Evolutionary conservation across 257 asterid genomes (phyloP), one percentile per base, ranked within the genome.

Genomic region (Thymus quinquecostatus): DNA sequence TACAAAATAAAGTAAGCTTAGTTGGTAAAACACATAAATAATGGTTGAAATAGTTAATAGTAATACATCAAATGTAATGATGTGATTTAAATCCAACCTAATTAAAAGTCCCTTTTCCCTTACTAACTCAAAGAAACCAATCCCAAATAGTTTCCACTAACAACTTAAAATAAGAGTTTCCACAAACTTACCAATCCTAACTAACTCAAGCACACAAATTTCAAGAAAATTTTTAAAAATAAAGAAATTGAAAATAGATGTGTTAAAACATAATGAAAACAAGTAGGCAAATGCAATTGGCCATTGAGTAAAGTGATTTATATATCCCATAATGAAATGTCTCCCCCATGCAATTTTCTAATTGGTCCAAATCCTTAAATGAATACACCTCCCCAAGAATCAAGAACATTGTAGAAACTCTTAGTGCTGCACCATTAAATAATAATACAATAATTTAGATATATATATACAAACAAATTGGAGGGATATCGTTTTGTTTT

Each of bases 321-420:
- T 36, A 36, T 36, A 36, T 36, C 69, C 70, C 69, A 77, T 71
- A 51, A 59, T 55, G 60, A 50, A 45, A 70, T 62, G 80, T 62
- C 56, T 40, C 72, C 21, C 21, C 30, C 58, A 50, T 32, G 21
- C 45, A 40, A 64, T 30, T 32, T 70, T 63, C 38, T 63, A 38
- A 69, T 76, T 64, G 71, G 54, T 5, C 64, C 72, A 63, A 56
- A 71, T 70, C 72, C 80, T 56, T 63, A 64, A 70, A 77, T 64
- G 64, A 51, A 8, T 21, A 36, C 80, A 64, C 72, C 76, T 63
- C 7, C 32, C n/a, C 66, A 47, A 29, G 70, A 71, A 60, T 66
- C 53, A 71, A 66, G 74, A 77, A 66, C 66, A 71, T 50, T 71
- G 81, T 71, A 59, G 77, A 71, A 77, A 10, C 50, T 41, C 51